Conservation (phyloP, 129 eudicot species). For the Chrysanthemum lavandulifolium region DNA sequence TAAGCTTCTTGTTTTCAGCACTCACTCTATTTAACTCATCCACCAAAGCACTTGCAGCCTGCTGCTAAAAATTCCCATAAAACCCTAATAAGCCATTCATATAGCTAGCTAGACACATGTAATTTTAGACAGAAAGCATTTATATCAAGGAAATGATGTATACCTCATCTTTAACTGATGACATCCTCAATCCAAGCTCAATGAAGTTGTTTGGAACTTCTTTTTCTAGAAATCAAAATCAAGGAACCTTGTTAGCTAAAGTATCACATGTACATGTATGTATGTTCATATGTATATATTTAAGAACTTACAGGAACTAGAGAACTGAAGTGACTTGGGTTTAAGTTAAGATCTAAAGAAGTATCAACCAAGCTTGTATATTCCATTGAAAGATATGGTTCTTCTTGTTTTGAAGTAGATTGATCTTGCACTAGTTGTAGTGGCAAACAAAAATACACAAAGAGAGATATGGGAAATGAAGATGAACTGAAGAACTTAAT, state of each 20-base stretch:
- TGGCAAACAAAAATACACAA: not conserved
- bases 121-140: not conserved
- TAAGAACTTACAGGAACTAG: slow-evolving; percentile 49
- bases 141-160: not conserved
- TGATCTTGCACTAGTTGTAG: slow-evolving; percentile 20
- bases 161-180: slow-evolving; percentile 57
- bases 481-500: slow-evolving; percentile 32
- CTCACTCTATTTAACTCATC: slow-evolving; percentile 81
- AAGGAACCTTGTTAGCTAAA: slow-evolving; percentile 17
- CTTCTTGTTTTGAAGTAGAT: slow-evolving; percentile 3
- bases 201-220: slow-evolving; percentile 53
- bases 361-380: slow-evolving; percentile 71
- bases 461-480: not conserved
- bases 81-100: not conserved
- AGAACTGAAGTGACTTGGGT: slow-evolving; percentile 52
- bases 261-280: not conserved
- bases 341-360: slow-evolving; percentile 75
- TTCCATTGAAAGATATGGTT: slow-evolving; percentile 47
- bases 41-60: slow-evolving; percentile 53
- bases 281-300: not conserved
- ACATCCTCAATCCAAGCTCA: slow-evolving; percentile 51
- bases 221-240: slow-evolving; percentile 47
- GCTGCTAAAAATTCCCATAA: slow-evolving; percentile 14
- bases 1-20: slow-evolving; percentile 78
- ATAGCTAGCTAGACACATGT: not conserved